Evolutionary conservation across 352 stramenopile genomes (phyloP).

Genomic region (Phytophthora tentaculata): DNA sequence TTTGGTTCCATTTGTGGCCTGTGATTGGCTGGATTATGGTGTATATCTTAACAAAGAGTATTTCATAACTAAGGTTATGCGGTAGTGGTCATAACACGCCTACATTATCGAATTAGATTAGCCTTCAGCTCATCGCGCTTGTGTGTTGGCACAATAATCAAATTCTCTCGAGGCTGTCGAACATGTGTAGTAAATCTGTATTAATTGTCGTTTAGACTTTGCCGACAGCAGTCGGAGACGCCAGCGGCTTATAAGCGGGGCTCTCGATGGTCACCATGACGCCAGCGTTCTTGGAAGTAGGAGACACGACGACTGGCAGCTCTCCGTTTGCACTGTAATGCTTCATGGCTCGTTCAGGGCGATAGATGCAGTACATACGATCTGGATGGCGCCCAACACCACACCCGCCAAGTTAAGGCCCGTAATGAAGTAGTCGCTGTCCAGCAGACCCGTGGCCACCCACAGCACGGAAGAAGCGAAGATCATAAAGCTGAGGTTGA

Average conservation of each 20-base stretch:
- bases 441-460: conserved; percentile 50
- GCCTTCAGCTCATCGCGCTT: too few species aligned
- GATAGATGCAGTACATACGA: conserved; percentile 59
- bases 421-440: conserved; percentile 50
- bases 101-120: too few species aligned
- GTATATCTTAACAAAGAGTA: too few species aligned
- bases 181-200: too few species aligned
- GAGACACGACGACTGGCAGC: neutral
- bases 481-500: conserved; percentile 56
- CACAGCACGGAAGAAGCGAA: conserved; percentile 55
- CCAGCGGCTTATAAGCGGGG: conserved; percentile 20
- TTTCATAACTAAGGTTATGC: too few species aligned
- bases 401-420: conserved; percentile 46
- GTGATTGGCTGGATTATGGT: too few species aligned
- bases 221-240: neutral
- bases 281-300: conserved; percentile 9
- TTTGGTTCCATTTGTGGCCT: too few species aligned
- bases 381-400: conserved; percentile 42
- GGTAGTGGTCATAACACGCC: too few species aligned
- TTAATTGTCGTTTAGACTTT: neutral
- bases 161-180: too few species aligned
- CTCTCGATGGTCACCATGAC: conserved; percentile 9
- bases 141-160: too few species aligned
- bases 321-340: conserved; percentile 4
- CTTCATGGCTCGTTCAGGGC: conserved; percentile 5